These are phyloP conservation scores for Tagetes patula DNA, from an alignment of 129 eudicot species.

Conservation along the genomic window DNA sequence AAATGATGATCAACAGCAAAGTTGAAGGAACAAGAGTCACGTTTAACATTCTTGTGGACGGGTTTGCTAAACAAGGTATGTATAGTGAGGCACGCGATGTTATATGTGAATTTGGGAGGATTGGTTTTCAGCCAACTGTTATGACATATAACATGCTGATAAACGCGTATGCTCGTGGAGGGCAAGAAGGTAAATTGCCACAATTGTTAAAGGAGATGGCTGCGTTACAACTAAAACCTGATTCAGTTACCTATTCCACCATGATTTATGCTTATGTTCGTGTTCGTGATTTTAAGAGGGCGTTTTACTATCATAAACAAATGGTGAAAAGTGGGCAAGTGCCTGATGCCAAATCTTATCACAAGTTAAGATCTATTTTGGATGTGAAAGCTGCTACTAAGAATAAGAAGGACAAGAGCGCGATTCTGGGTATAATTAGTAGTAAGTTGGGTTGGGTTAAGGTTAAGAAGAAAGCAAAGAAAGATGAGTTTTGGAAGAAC, in stretches of 20 bases:
- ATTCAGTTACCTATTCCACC: slow-evolving; percentile 82
- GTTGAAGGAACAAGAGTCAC: slow-evolving; percentile 83
- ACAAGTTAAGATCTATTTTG: slow-evolving; percentile 75
- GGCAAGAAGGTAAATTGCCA: slow-evolving; percentile 70
- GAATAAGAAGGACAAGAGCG: slow-evolving; percentile 87
- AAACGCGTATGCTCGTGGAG: slow-evolving; percentile 92
- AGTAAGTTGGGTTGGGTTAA: slow-evolving; percentile 73
- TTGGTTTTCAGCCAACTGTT: slow-evolving; percentile 76
- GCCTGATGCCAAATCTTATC: slow-evolving; percentile 75
- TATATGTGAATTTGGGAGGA: slow-evolving; percentile 70
- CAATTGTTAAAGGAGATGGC: slow-evolving; percentile 83
- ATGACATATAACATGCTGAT: slow-evolving; percentile 94
- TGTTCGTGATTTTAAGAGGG: slow-evolving; percentile 85
- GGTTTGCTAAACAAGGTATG: slow-evolving; percentile 86
- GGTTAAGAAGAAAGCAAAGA: slow-evolving; percentile 73
- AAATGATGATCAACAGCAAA: slow-evolving; percentile 80
- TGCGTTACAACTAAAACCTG: slow-evolving; percentile 69
- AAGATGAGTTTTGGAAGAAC: slow-evolving; percentile 93
- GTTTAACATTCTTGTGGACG: slow-evolving; percentile 77
- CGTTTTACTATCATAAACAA: slow-evolving; percentile 82
- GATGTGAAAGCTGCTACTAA: slow-evolving; percentile 79
- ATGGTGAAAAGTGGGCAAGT: slow-evolving; percentile 95
- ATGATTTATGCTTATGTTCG: slow-evolving; percentile 87
- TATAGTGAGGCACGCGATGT: slow-evolving; percentile 87
- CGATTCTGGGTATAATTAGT: slow-evolving; percentile 81